A percentile compares a stretch with the other conserved stretches of the same genome.
phyloP scores from a whole-genome alignment of 768 basidiomycete genomes.

The Gymnopilus junonius region DNA sequence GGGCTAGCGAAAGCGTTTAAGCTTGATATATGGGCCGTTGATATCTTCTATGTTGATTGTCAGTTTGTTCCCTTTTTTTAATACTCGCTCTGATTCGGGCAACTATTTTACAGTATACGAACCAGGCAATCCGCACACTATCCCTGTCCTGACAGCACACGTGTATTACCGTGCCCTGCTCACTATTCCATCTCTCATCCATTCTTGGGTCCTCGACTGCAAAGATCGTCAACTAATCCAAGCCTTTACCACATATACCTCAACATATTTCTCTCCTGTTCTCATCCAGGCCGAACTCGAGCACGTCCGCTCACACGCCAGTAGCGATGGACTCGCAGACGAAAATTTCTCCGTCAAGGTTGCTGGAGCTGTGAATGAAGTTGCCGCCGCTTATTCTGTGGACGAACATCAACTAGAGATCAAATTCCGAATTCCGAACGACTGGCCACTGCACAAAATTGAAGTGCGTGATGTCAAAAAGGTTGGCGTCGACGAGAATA shows the following conservation, averaged over 20 bases:
- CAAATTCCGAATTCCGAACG: conserved; percentile 79
- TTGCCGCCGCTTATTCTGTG: conserved; percentile 81
- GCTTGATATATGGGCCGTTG: conserved; percentile 83
- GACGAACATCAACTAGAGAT: conserved; percentile 96
- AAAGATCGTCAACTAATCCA: conserved; percentile 89
- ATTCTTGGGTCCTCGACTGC: conserved; percentile 84
- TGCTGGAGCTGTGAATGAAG: conserved; percentile 72
- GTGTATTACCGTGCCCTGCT: conserved; percentile 88
- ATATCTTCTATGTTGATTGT: conserved; percentile 83
- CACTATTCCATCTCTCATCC: conserved; percentile 82
- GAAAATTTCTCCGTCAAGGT: conserved; percentile 86
- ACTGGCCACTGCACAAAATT: conserved; percentile 89
- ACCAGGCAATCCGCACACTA: conserved; percentile 49
- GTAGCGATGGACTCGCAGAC: conserved; percentile 49
- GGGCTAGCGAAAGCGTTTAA: conserved; percentile 72
- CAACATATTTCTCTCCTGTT: conserved; percentile 85
- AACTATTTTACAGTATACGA: conserved; percentile 59
- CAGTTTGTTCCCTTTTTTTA: conserved; percentile 27
- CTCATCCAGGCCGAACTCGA: conserved; percentile 85
- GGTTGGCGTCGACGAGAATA: conserved; percentile 87
- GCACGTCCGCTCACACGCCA: conserved; percentile 61
- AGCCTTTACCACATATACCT: conserved; percentile 77
- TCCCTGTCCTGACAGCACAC: conserved; percentile 79
- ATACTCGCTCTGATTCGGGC: background rate
- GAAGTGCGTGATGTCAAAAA: conserved; percentile 85